Base-by-base conservation (phyloP, 2,329 filamentous ascomycete species). In the Zymoseptoria tritici region DNA sequence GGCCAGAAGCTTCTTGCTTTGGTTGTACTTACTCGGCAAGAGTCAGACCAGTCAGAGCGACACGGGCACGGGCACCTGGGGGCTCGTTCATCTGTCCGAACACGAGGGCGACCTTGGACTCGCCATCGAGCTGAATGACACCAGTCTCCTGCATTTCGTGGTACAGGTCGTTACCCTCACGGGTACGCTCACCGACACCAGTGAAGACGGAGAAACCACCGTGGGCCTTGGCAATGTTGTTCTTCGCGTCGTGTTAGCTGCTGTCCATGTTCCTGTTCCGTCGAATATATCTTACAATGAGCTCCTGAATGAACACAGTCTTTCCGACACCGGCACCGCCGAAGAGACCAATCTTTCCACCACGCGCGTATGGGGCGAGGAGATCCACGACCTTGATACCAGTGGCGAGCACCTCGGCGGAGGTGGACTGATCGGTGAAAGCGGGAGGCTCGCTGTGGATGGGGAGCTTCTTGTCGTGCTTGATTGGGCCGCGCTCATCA, bases 11-110 rank as follows among this genome's bases (percentile, higher is more conserved):
- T 42, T 42, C 9, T 42, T 16, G 36, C 11, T 16, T 16, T 42
- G 36, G 36, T 42, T 16, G 80, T 83, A 97, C 97, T 73, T 95
- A 90, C 73, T 97, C 91, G 52, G 88, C 88, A 7, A 92, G 78
- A 1, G 87, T 90, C 54, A 76, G 73, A 81, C 92, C 93, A 78
- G 94, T 99, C 76, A 99, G 88, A 74, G 94, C 94, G 75, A 99
- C 94, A 96, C 94, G 93, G 77, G 94, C 94, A 91, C 94, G 94
- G 76, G 94, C 94, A 85, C 94, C 94, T 67, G 94, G 94, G 78
- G 94, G 94, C 85, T 99, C 94, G 87, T 99, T 99, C 94, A 99
- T 99, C 85, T 99, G 94, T 85, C 94, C 94, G 83, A 99, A 99
- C 71, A 99, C 94, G 71, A 99, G 84, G 67, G 94, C 91, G 83